Conservation (phyloP, 345 rosid species). For the Litchi chinensis region DNA sequence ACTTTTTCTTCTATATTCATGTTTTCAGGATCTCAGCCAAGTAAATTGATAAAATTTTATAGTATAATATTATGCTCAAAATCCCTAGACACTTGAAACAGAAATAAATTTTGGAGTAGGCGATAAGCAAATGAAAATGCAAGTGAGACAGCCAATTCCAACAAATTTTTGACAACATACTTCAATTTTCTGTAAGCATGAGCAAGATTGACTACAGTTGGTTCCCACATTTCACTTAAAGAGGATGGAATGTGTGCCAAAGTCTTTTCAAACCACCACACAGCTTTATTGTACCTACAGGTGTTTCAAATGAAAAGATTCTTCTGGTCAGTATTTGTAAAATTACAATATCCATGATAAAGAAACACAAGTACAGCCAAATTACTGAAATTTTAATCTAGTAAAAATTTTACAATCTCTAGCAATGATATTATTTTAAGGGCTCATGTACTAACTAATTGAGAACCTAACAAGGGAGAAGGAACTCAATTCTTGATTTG, state of each 20-base stretch:
- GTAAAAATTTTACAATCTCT: not conserved
- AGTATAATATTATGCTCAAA: not conserved
- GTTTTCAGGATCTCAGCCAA: not conserved
- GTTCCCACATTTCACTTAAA: constrained; percentile 84
- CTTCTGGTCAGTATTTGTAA: constrained; percentile 8
- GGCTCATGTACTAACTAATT: too few species aligned
- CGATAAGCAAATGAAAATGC: constrained; percentile 13
- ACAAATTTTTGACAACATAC: constrained; percentile 38
- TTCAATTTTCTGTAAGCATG: constrained; percentile 85
- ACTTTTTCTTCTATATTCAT: not conserved
- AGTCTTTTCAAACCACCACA: constrained; percentile 90
- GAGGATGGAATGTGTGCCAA: constrained; percentile 70
- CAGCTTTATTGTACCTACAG: constrained; percentile 87
- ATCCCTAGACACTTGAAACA: not conserved
- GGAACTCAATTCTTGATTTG: too few species aligned
- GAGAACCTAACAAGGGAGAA: too few species aligned
- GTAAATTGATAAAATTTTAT: not conserved
- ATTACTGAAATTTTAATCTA: not conserved
- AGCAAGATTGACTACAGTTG: constrained; percentile 88
- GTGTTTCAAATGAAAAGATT: constrained; percentile 19
- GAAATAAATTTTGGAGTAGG: not conserved
- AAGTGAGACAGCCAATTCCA: constrained; percentile 14
- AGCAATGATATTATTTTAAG: not conserved
- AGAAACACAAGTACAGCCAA: not conserved
- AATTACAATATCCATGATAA: not conserved